Conservation (phyloP, 495 filamentous ascomycete genomes). For the Cercophora newfieldiana region DNA sequence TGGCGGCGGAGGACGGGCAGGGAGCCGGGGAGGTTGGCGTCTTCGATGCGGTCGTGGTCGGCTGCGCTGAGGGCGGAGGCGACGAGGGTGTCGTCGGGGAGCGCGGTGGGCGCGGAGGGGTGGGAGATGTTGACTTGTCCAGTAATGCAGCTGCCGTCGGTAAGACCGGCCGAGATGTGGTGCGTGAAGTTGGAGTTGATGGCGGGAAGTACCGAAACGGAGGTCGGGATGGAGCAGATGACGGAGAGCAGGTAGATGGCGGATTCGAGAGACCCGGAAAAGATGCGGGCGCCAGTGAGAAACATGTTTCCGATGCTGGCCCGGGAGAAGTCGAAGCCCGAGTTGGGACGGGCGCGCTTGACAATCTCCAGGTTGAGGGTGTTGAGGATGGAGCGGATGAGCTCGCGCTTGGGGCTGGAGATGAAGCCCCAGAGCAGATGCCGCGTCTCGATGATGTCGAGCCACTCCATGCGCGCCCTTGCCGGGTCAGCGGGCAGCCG, state of each 20-base stretch:
- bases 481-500: constrained; percentile 62
- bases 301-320: constrained; percentile 95
- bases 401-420: constrained; percentile 80
- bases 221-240: constrained; percentile 74
- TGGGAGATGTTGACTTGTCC: constrained; percentile 94
- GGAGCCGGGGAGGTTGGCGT: constrained; percentile 84
- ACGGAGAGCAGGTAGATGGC: constrained; percentile 79
- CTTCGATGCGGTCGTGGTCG: constrained; percentile 57
- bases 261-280: constrained; percentile 77
- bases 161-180: constrained; percentile 83
- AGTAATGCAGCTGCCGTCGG: constrained; percentile 74
- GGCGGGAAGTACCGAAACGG: constrained; percentile 78
- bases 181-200: constrained; percentile 93
- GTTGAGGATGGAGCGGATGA: constrained; percentile 89
- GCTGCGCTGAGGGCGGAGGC: constrained; percentile 28
- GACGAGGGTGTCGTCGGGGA: constrained; percentile 42
- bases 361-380: constrained; percentile 86
- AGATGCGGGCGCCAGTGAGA: constrained; percentile 79
- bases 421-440: constrained; percentile 74
- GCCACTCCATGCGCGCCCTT: constrained; percentile 69
- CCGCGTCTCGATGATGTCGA: constrained; percentile 82
- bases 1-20: constrained; percentile 75
- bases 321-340: constrained; percentile 81
- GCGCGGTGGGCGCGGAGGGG: constrained; percentile 59
- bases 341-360: constrained; percentile 74